Evolutionary conservation across 1,139 yeast genomes (phyloP), one percentile per base, ranked within the genome.

Genomic region (Candida dubliniensis): DNA sequence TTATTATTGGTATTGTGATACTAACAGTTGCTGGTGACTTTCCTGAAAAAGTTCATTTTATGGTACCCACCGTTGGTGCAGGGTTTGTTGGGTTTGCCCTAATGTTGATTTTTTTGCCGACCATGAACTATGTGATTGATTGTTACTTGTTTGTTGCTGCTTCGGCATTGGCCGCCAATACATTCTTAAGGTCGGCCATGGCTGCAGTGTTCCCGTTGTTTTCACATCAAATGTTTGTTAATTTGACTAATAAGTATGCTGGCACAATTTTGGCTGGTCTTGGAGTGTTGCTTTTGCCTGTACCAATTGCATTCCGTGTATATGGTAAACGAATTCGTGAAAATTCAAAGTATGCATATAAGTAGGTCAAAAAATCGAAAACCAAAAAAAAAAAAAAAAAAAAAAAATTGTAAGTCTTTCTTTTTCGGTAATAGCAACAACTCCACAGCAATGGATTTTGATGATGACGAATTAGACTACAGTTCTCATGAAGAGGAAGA

Each of bases 101-200:
- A 51, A 70, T 88, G 55, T 74, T 85, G 43, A 83, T 89, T 50
- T 88, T 89, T 74, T 73, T 86, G 55, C 84, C 96, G 9, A 79
- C 90, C 44, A 67, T 89, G 58, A 87, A 84, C 60, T 89, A 89
- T 63, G 76, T 89, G 55, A 83, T 89, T 56, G 96, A 90, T 60
- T 72, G 86, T 32, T 90, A 89, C 60, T 71, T 87, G 50, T 61
- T 81, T 47, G 82, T 84, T 58, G 95, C 96, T 3, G 96, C 96
- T 12, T 85, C 95, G 18, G 96, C 96, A 1, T 71, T 90, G 53
- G 96, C 96, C 5, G 96, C 86, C 9, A 88, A 88, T 61, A 82
- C 96, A 0, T 82, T 90, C 57, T 60, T 84, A 52, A 77, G 90
- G 71, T 81, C 88, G 2, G 65, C 72, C 15, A 74, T 76, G 58